These are phyloP conservation scores for Trichoderma oligosporum DNA, from an alignment of 2,329 filamentous ascomycete species.

Conservation along the genomic window DNA sequence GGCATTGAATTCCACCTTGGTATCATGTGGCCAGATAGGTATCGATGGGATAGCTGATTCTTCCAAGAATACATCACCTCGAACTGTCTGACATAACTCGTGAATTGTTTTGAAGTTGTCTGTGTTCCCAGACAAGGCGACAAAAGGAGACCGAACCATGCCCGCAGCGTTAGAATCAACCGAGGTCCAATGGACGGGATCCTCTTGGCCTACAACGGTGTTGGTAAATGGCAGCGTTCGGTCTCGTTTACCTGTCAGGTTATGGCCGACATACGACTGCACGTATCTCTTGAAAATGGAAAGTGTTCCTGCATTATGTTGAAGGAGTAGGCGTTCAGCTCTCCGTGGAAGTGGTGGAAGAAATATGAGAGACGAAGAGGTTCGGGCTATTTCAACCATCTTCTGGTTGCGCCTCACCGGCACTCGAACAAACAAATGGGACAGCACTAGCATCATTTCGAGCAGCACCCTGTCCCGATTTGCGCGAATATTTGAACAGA, in stretches of 20 bases:
- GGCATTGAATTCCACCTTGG: conserved; percentile 54
- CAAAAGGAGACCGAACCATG: conserved; percentile 62
- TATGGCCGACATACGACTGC: conserved; percentile 62
- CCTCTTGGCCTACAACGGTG: background rate
- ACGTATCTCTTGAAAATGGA: conserved; percentile 66
- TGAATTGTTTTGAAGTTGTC: conserved; percentile 62
- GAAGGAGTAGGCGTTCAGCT: conserved; percentile 53
- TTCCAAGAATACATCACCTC: conserved; percentile 70
- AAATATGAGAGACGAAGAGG: conserved; percentile 60
- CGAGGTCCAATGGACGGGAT: background rate
- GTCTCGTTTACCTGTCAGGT: conserved; percentile 51
- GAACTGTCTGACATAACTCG: conserved; percentile 63
- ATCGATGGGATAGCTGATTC: conserved; percentile 69
- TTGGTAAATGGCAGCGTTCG: conserved; percentile 55
- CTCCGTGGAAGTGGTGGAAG: conserved; percentile 59
- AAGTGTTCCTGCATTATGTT: conserved; percentile 64
- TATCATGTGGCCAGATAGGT: conserved; percentile 55
- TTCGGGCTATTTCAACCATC: conserved; percentile 47
- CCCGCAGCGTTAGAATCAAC: conserved; percentile 31
- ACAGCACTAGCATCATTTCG: conserved; percentile 64
- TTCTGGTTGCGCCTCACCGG: conserved; percentile 43
- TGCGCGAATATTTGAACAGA: conserved; percentile 56
- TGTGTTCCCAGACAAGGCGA: conserved; percentile 64
- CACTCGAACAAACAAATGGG: conserved; percentile 65
- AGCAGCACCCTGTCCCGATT: conserved; percentile 49